Evolutionary conservation across 441 rosid genomes (phyloP).

Genomic region (Gossypium laxum): DNA sequence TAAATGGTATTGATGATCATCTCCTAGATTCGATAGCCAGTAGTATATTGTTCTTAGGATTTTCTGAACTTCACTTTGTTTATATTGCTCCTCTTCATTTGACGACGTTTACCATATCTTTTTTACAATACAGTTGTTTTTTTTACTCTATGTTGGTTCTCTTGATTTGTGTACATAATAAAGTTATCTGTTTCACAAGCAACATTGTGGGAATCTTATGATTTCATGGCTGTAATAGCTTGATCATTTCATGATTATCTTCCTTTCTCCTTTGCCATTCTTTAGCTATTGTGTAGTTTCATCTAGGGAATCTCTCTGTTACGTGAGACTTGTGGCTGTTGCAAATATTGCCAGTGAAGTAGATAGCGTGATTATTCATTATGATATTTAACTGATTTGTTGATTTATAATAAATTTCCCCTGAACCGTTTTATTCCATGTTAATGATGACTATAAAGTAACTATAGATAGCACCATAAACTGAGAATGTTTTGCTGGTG

Average conservation of each 20-base stretch:
- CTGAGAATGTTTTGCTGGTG: conserved; percentile 1
- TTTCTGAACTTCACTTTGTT: background rate
- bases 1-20: background rate
- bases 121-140: background rate
- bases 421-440: background rate
- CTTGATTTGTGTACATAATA: background rate
- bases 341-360: background rate
- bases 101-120: background rate
- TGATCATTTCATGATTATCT: background rate
- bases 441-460: background rate
- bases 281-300: background rate
- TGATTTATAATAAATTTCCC: background rate
- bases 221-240: background rate
- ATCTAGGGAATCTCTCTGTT: background rate
- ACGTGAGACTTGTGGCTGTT: background rate
- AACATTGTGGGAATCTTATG: background rate
- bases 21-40: background rate
- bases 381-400: background rate
- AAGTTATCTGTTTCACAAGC: background rate
- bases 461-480: background rate
- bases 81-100: background rate
- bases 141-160: background rate
- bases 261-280: background rate
- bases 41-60: background rate
- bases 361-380: background rate